Percentiles rank a stretch among this genome's conserved stretches.
Conservation (phyloP, 495 filamentous ascomycete species). For the Polyplosphaeria fusca region DNA sequence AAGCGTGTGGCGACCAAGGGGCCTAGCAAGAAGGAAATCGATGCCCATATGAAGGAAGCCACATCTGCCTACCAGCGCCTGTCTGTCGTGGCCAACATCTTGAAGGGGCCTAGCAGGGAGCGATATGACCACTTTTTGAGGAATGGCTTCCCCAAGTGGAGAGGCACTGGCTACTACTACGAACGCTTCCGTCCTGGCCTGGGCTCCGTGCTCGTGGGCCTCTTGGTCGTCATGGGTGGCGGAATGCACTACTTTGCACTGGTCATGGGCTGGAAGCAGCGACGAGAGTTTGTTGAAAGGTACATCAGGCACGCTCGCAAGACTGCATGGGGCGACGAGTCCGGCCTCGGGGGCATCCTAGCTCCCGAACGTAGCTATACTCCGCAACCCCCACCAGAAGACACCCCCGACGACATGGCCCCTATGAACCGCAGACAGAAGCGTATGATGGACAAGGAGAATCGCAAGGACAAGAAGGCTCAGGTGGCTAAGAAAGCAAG, state of each 20-base stretch:
- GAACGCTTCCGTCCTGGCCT: constrained; percentile 85
- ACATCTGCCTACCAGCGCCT: constrained; percentile 76
- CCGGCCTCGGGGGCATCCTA: constrained; percentile 61
- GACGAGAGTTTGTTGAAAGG: constrained; percentile 82
- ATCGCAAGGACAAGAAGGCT: constrained; percentile 47
- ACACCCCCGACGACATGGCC: constrained; percentile 37
- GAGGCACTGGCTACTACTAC: constrained; percentile 98
- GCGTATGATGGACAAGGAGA: constrained; percentile 78
- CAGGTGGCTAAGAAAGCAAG: constrained; percentile 46
- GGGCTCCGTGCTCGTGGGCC: constrained; percentile 73
- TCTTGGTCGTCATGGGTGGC: constrained; percentile 84
- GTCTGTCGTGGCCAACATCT: constrained; percentile 76
- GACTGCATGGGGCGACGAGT: constrained; percentile 83
- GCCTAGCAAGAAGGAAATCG: constrained; percentile 68
- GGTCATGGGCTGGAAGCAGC: constrained; percentile 79
- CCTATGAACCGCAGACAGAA: constrained; percentile 83
- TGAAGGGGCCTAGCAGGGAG: constrained; percentile 72
- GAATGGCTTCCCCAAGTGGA: constrained; percentile 94
- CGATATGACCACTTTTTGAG: constrained; percentile 94
- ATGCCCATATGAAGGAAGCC: constrained; percentile 70
- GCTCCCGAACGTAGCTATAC: constrained; percentile 58
- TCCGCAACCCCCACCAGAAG: constrained; percentile 37
- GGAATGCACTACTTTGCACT: constrained; percentile 80
- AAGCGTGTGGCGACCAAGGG: constrained; percentile 68
- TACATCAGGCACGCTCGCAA: constrained; percentile 87